phyloP scores from a whole-genome alignment of 2,329 filamentous ascomycete genomes.

The Aspergillus texensis region DNA sequence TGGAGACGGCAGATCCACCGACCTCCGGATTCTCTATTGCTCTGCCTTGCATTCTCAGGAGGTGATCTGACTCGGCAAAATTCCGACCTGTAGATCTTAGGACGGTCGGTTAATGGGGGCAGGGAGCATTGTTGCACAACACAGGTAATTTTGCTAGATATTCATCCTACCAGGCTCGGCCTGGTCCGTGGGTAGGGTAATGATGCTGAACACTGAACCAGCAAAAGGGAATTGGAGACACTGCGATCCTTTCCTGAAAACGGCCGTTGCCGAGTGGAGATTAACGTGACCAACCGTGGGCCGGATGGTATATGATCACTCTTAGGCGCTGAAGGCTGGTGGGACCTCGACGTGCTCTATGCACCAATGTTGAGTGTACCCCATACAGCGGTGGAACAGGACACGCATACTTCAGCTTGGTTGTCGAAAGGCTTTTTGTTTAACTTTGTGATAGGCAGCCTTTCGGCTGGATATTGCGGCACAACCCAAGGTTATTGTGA shows the following conservation, averaged over 20 bases:
- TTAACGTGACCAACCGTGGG: background rate
- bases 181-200: background rate
- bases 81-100: background rate
- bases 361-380: background rate
- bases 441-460: background rate
- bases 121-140: background rate
- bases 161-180: background rate
- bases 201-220: too few relatives aligned
- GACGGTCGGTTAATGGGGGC: background rate
- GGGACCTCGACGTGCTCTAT: background rate
- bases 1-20: background rate
- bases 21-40: background rate
- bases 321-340: background rate
- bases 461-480: background rate
- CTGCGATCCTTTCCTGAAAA: conserved; percentile 7
- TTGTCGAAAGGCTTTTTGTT: background rate
- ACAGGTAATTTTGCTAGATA: background rate
- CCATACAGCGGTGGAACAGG: conserved; percentile 5
- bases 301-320: background rate
- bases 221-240: background rate
- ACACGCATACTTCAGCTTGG: conserved; percentile 1
- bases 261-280: conserved; percentile 2
- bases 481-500: background rate
- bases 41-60: background rate
- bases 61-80: background rate